Base-by-base conservation (phyloP, 2,329 filamentous ascomycete genomes). In the Trichoderma cornu-damae region DNA sequence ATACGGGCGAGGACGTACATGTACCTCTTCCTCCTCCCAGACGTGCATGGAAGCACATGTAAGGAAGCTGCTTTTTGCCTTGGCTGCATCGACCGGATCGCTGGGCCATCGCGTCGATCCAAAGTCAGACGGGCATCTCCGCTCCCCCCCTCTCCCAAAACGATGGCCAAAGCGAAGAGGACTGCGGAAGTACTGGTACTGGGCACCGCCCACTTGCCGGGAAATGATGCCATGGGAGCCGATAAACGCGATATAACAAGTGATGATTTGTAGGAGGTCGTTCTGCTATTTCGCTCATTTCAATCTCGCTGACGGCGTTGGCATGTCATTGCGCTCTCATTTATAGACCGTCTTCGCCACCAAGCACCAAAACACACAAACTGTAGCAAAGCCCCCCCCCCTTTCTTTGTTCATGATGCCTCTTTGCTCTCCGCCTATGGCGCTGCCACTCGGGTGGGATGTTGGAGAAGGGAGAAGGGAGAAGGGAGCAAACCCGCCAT, bases 61-160 rank as follows among this genome's bases (percentile, higher is more conserved):
- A 14, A 6, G 51, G 40, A 4, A 22, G 11, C 16, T 28, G 0
- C 3, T 26, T 1, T 26, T 37, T 16, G 8, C 26, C 4, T 42
- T 35, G 26, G 40, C 24, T 42, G 42, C 34, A 30, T 44, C 16
- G 20, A 59, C 43, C 51, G 28, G 43, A 56, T 56, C 57, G 43
- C 34, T 59, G 43, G 57, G 18, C 35, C 53, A 49, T 24, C 34
- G 24, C 20, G 35, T 28, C 42, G 34, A 40, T 48, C 43, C n/a
- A 40, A 30, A 30, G 32, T 47, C 14, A 14, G 6, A 57, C 20
- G 38, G 32, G 9, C 6, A 14, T 28, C n/a, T 48, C 7, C 14
- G 22, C 7, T 20, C 14, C 20, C 16, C 12, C 6, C 7, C 11
- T 5, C 20, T 12, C 12, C 6, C 1, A 35, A n/a, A 34, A 44